Percentiles rank a stretch among this genome's conserved stretches.
Evolutionary conservation across 192 early-diverging fungal species (phyloP).

Genomic region (Backusella liffmaniae): DNA sequence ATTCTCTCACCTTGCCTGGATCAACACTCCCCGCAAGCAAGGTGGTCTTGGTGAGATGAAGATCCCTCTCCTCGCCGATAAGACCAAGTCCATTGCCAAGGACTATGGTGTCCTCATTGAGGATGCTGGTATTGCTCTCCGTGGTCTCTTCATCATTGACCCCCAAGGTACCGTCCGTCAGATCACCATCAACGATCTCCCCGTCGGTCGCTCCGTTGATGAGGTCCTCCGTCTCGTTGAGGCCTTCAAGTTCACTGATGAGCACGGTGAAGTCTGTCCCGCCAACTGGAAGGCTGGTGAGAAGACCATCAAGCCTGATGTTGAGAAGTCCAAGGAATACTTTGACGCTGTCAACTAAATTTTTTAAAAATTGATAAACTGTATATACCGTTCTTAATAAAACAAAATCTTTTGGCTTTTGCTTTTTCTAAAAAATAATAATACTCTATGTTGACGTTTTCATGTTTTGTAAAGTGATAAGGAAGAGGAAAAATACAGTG

Average conservation of each 20-base stretch:
- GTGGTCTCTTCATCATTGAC: constrained; percentile 91
- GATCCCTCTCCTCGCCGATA: constrained; percentile 70
- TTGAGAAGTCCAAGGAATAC: constrained; percentile 65
- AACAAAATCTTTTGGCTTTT: background rate
- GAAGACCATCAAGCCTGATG: constrained; percentile 73
- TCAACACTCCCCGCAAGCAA: constrained; percentile 76
- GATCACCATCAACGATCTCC: constrained; percentile 88
- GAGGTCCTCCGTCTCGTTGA: constrained; percentile 87
- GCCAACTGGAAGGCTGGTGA: constrained; percentile 80
- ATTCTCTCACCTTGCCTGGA: constrained; percentile 89
- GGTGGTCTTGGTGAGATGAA: constrained; percentile 92
- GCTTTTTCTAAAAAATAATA: background rate
- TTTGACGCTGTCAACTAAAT: constrained; percentile 42
- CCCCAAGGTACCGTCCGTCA: constrained; percentile 81
- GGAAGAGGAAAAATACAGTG: too few species aligned
- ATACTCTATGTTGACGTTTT: too few species aligned
- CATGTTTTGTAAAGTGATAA: too few species aligned
- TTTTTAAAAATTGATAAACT: constrained; percentile 5
- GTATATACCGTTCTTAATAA: background rate
- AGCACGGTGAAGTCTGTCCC: constrained; percentile 80
- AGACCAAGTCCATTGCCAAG: constrained; percentile 82
- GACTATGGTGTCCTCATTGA: constrained; percentile 89
- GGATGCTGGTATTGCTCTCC: constrained; percentile 76
- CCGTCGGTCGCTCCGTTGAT: constrained; percentile 84
- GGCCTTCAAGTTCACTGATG: constrained; percentile 91